Evolutionary conservation across 2,329 filamentous ascomycete species (phyloP).

Genomic region (Lasiodiplodia citricola): DNA sequence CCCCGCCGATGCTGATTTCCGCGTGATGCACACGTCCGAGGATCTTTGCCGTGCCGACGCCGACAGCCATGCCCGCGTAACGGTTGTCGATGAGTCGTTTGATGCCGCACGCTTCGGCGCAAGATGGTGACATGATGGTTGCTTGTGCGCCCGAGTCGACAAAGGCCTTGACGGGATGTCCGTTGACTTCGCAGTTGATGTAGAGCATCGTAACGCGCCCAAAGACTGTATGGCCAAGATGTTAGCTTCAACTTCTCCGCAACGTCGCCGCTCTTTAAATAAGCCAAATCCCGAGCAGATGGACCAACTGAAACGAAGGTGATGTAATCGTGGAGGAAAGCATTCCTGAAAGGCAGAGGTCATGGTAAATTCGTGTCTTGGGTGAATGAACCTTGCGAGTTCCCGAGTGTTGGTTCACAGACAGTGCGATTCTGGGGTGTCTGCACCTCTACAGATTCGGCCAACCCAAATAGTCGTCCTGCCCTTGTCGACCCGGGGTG

Average conservation of each 20-base stretch:
- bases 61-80: conserved; percentile 88
- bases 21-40: conserved; percentile 94
- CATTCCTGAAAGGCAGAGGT: conserved; percentile 17
- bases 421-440: conserved; percentile 15
- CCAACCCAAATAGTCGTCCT: conserved; percentile 3
- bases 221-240: conserved; percentile 68
- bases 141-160: conserved; percentile 97
- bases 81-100: conserved; percentile 94
- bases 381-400: conserved; percentile 16
- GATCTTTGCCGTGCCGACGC: conserved; percentile 93
- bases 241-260: conserved; percentile 27
- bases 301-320: conserved; percentile 22
- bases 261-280: not conserved
- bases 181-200: conserved; percentile 93
- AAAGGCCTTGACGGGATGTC: conserved; percentile 88
- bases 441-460: conserved; percentile 26
- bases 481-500: conserved; percentile 4
- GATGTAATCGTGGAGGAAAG: conserved; percentile 16
- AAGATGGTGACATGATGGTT: conserved; percentile 97
- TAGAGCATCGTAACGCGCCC: conserved; percentile 96
- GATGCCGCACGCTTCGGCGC: conserved; percentile 90
- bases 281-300: conserved; percentile 18
- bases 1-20: conserved; percentile 87
- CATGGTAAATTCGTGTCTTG: conserved; percentile 20
- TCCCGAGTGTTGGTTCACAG: conserved; percentile 4